Base-by-base conservation (phyloP, 2,329 filamentous ascomycete genomes). In the Tolypocladium cylindrosporum region DNA sequence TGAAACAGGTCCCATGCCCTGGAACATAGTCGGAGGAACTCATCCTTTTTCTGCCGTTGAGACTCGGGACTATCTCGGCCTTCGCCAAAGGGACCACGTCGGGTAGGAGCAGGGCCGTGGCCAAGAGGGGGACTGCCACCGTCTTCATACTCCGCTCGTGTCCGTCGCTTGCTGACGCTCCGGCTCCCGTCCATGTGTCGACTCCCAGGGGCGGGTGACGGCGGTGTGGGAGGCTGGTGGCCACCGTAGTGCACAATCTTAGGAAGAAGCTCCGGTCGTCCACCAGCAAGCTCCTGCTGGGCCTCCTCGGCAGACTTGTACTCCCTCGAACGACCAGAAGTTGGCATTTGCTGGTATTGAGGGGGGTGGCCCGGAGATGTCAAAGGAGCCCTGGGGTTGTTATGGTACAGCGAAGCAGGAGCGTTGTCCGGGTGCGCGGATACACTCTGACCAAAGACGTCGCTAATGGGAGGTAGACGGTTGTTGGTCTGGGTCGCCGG, bases 1-100 rank as follows among this genome's bases (percentile, higher is more conserved):
- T 97, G 94, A 74, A 97, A 96, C 36, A 99, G 75, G 75, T 99
- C 94, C 94, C 94, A 99, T 10, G 94, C 94, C 67, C 90, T 81
- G 64, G 90, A 86, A 71, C 93, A 97, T 55, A 97, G 77, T 58
- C 83, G 79, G 62, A 99, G 77, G 69, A 99, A 99, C 71, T 96
- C 91, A 50, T 96, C 91, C 70, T 91, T 91, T 84, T 97, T 97
- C 68, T 83, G 87, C 65, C 84, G 81, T 71, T 90, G 87, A 7
- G 86, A 90, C 65, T 94, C 91, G 9, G 90, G 91, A 63, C 86
- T 92, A 68, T 94, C 91, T 61, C 90, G 80, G 42, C 89, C 90
- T 58, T 89, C 88, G 41, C 89, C 89, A 66, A 94, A 94, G 1
- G 89, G 89, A 9, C 89, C 87, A 58, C 82, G 76, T 60, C 84